Evolutionary conservation across 495 filamentous ascomycete genomes (phyloP).

Genomic region (Hypoxylon fuscum): DNA sequence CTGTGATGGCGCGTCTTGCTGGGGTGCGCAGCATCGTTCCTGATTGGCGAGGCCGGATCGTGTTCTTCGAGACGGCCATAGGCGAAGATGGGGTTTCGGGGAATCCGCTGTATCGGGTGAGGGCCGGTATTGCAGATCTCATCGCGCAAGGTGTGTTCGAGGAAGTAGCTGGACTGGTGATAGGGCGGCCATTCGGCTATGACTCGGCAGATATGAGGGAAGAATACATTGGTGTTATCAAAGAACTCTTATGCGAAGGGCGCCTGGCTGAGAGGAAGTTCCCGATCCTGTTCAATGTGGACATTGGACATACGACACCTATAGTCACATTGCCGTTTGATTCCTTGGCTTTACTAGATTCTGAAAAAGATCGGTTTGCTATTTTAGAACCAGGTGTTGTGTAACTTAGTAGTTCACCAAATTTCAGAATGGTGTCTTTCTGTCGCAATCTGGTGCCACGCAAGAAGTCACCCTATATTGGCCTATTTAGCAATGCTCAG

Average conservation of each 20-base stretch:
- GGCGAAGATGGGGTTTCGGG: constrained; percentile 32
- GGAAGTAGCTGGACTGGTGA: constrained; percentile 42
- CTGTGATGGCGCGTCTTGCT: constrained; percentile 39
- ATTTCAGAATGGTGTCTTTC: neutral
- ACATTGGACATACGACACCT: constrained; percentile 49
- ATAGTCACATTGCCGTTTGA: constrained; percentile 47
- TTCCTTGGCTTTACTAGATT: constrained; percentile 40
- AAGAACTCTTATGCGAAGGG: constrained; percentile 35
- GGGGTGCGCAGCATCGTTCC: constrained; percentile 38
- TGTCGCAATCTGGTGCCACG: neutral
- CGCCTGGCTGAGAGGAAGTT: constrained; percentile 26
- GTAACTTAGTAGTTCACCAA: too few species aligned
- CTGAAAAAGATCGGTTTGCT: constrained; percentile 43
- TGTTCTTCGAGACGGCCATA: constrained; percentile 46
- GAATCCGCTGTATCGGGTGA: constrained; percentile 34
- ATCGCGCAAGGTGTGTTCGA: constrained; percentile 47
- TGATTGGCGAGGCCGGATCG: constrained; percentile 36
- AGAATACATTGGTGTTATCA: constrained; percentile 32
- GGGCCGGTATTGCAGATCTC: constrained; percentile 43
- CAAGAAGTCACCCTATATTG: neutral
- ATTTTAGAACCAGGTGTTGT: constrained; percentile 45
- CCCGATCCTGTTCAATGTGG: constrained; percentile 45
- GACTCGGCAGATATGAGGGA: constrained; percentile 33
- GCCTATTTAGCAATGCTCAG: neutral
- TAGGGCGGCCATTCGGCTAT: constrained; percentile 45